These are phyloP conservation scores for Fusarium setosum DNA, from an alignment of 2,329 filamentous ascomycete species.

Conservation along the genomic window DNA sequence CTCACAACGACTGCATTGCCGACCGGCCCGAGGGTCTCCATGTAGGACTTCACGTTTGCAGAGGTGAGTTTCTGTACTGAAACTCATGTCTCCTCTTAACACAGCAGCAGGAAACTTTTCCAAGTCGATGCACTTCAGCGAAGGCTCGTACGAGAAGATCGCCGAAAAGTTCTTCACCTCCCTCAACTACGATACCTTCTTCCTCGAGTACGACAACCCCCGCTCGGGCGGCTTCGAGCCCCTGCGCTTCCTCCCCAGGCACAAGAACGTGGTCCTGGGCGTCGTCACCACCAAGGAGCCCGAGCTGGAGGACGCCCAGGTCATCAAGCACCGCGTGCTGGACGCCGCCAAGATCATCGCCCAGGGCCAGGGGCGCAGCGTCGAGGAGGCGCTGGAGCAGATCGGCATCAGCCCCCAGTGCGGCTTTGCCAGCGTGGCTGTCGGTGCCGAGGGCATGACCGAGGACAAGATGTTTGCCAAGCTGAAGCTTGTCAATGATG, in stretches of 20 bases:
- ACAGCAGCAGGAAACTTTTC: conserved; percentile 64
- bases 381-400: conserved; percentile 72
- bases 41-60: conserved; percentile 74
- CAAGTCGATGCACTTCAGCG: conserved; percentile 71
- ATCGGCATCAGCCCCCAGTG: conserved; percentile 78
- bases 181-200: conserved; percentile 70
- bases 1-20: conserved; percentile 77
- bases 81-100: neutral
- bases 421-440: conserved; percentile 76
- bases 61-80: conserved; percentile 43
- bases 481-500: conserved; percentile 73
- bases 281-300: conserved; percentile 72
- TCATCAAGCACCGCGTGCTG: conserved; percentile 64
- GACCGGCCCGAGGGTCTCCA: conserved; percentile 74
- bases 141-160: conserved; percentile 72
- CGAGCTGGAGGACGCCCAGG: conserved; percentile 64
- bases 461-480: conserved; percentile 78
- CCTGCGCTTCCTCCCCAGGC: conserved; percentile 65
- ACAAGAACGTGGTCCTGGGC: conserved; percentile 72
- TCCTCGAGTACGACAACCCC: conserved; percentile 69
- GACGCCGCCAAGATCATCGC: conserved; percentile 74
- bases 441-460: conserved; percentile 72
- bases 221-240: conserved; percentile 73
- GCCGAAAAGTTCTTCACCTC: conserved; percentile 69
- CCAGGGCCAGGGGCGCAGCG: conserved; percentile 68